A percentile compares a stretch with the other conserved stretches of the same genome.
Conservation (phyloP, 2,329 filamentous ascomycete species). For the Teratosphaeria destructans region DNA sequence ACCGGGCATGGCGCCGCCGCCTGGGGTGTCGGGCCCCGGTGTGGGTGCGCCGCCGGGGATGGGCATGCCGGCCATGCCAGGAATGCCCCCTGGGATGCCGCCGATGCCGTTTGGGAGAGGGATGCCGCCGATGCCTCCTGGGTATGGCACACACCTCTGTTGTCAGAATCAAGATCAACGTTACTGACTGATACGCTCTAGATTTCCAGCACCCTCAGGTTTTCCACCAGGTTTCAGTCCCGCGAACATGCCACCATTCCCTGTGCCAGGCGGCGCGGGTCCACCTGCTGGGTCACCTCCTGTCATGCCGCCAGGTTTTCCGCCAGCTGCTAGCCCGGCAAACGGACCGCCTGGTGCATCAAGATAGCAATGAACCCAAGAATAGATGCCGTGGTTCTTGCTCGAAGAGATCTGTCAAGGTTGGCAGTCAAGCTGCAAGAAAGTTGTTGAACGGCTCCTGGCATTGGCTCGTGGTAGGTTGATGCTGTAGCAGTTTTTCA, state of each 20-base stretch:
- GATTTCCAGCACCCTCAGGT: slow-evolving; percentile 3
- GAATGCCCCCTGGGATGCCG: slow-evolving; percentile 4
- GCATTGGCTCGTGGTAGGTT: background rate
- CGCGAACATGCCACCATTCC: slow-evolving; percentile 2
- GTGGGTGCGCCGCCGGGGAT: slow-evolving; percentile 15
- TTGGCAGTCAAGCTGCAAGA: background rate
- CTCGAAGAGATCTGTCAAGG: background rate
- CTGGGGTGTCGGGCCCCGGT: slow-evolving; percentile 11
- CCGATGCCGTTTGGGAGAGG: slow-evolving; percentile 9
- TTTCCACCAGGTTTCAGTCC: slow-evolving; percentile 5
- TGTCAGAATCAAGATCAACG: background rate
- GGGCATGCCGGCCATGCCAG: slow-evolving; percentile 1
- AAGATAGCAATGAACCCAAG: background rate
- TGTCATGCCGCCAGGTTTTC: slow-evolving; percentile 11
- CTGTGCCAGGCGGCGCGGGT: background rate
- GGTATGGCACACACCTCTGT: slow-evolving; percentile 1
- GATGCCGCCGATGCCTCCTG: slow-evolving; percentile 10
- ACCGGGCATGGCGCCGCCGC: slow-evolving; percentile 21
- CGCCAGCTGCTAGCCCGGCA: slow-evolving; percentile 5
- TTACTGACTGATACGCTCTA: background rate
- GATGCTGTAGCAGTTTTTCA: background rate
- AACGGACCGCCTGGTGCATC: slow-evolving; percentile 4
- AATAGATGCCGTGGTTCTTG: too few species aligned
- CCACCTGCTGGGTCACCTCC: slow-evolving; percentile 10
- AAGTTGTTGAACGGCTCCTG: background rate